Percentiles rank a stretch among this genome's conserved stretches.
phyloP scores from a whole-genome alignment of 2,329 filamentous ascomycete genomes.

The Cercospora zeae-maydis region DNA sequence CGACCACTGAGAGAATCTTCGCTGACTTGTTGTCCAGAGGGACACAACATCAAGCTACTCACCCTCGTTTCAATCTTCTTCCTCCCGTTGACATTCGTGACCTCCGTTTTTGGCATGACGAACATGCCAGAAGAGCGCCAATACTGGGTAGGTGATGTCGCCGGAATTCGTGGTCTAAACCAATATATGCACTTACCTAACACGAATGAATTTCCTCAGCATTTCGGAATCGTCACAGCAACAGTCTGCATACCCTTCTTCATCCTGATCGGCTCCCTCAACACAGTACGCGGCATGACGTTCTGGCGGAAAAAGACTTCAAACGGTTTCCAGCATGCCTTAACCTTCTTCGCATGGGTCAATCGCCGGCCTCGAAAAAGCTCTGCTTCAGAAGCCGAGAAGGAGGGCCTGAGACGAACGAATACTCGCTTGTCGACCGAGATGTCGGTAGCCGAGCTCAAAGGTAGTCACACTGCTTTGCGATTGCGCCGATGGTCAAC shows the following conservation, averaged over 20 bases:
- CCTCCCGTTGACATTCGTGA: constrained; percentile 60
- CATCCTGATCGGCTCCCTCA: constrained; percentile 45
- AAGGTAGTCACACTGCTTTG: not conserved
- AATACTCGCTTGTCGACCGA: constrained; percentile 3
- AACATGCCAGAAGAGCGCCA: constrained; percentile 41
- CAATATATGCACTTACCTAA: not conserved
- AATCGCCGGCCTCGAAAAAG: not conserved
- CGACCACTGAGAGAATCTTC: not conserved
- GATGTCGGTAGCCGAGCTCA: not conserved
- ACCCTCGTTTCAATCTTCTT: constrained; percentile 61
- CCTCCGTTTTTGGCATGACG: constrained; percentile 53
- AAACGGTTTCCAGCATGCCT: not conserved
- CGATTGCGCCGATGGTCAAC: constrained; percentile 6
- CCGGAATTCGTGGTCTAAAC: not conserved
- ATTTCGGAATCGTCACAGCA: constrained; percentile 42
- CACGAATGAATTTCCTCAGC: constrained; percentile 4
- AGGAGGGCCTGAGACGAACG: not conserved
- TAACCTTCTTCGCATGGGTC: not conserved
- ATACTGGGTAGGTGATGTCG: constrained; percentile 28
- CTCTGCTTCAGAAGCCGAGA: not conserved
- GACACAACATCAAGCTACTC: constrained; percentile 59
- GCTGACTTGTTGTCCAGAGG: constrained; percentile 38
- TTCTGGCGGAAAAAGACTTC: constrained; percentile 35
- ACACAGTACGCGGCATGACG: constrained; percentile 40
- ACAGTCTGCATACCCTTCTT: constrained; percentile 48